phyloP scores from a whole-genome alignment of 2,329 filamentous ascomycete genomes.

The Penicillium sp. region DNA sequence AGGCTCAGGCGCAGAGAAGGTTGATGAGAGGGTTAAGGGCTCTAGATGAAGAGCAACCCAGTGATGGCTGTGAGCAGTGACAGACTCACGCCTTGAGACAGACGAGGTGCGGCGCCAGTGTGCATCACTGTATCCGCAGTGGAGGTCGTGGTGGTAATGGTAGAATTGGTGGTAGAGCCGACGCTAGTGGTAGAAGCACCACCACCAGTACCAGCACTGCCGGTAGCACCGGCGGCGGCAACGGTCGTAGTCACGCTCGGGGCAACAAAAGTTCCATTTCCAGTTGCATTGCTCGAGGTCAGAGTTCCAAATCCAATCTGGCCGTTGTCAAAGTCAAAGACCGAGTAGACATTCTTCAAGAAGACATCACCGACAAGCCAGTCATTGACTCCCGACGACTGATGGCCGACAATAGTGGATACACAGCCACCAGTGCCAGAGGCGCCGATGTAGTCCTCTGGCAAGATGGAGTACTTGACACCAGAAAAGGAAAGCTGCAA shows the following conservation, averaged over 20 bases:
- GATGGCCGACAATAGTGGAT: slow-evolving; percentile 74
- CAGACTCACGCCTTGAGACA: slow-evolving; percentile 16
- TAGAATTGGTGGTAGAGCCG: slow-evolving; percentile 6
- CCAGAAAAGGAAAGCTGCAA: slow-evolving; percentile 70
- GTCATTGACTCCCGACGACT: slow-evolving; percentile 61
- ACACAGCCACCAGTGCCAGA: slow-evolving; percentile 46
- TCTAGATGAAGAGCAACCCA: slow-evolving; percentile 17
- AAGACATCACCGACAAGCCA: slow-evolving; percentile 89
- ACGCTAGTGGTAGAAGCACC: slow-evolving; percentile 1
- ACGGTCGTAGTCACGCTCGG: slow-evolving; percentile 15
- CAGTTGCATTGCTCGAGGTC: slow-evolving; percentile 12
- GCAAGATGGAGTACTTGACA: slow-evolving; percentile 65
- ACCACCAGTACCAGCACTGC: slow-evolving; percentile 10
- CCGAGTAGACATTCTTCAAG: slow-evolving; percentile 84
- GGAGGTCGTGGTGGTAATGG: slow-evolving; percentile 1
- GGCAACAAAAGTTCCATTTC: slow-evolving; percentile 20
- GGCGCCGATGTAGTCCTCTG: slow-evolving; percentile 68
- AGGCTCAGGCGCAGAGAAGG: not conserved
- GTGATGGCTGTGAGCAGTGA: slow-evolving; percentile 18
- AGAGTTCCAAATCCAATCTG: slow-evolving; percentile 41
- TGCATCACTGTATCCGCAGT: slow-evolving; percentile 7
- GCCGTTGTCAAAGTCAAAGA: slow-evolving; percentile 72
- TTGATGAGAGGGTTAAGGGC: not conserved
- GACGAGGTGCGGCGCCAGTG: slow-evolving; percentile 16
- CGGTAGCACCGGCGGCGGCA: slow-evolving; percentile 10